These are phyloP conservation scores for Neofusicoccum parvum DNA, from an alignment of 2,329 filamentous ascomycete genomes.

Conservation along the genomic window DNA sequence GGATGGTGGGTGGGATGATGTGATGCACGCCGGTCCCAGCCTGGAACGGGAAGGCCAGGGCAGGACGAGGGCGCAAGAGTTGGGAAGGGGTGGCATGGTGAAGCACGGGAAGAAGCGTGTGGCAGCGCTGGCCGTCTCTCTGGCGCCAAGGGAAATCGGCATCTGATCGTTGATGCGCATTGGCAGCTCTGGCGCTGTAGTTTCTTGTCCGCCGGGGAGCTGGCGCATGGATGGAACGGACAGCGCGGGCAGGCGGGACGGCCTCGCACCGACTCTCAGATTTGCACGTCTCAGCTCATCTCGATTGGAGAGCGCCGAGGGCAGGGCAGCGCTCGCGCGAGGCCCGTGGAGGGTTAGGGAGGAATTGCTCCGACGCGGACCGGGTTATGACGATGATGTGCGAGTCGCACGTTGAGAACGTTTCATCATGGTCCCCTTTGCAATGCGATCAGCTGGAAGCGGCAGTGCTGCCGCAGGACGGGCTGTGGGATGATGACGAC, in stretches of 20 bases:
- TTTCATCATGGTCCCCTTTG: no score
- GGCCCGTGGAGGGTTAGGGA: background rate
- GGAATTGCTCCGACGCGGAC: background rate
- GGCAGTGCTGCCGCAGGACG: constrained; percentile 7
- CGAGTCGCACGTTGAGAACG: background rate
- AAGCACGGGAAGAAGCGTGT: constrained; percentile 5
- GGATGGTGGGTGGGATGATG: background rate
- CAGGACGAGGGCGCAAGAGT: background rate
- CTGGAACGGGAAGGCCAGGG: background rate
- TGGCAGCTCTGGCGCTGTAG: background rate
- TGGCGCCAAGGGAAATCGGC: background rate
- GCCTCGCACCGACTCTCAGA: constrained; percentile 3
- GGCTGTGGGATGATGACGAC: background rate
- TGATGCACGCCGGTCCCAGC: constrained; percentile 7
- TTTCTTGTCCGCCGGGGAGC: background rate
- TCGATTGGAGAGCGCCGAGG: constrained; percentile 13
- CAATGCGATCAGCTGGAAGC: background rate
- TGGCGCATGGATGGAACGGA: constrained; percentile 2
- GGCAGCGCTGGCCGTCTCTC: background rate
- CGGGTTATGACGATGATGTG: constrained; percentile 7
- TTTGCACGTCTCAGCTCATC: constrained; percentile 13
- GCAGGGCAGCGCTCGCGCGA: background rate
- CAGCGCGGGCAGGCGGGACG: background rate
- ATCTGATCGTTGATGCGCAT: constrained; percentile 10
- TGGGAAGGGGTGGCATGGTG: background rate